Evolutionary conservation across 305 asterid species (phyloP).

Genomic region (Plantago coronopus): DNA sequence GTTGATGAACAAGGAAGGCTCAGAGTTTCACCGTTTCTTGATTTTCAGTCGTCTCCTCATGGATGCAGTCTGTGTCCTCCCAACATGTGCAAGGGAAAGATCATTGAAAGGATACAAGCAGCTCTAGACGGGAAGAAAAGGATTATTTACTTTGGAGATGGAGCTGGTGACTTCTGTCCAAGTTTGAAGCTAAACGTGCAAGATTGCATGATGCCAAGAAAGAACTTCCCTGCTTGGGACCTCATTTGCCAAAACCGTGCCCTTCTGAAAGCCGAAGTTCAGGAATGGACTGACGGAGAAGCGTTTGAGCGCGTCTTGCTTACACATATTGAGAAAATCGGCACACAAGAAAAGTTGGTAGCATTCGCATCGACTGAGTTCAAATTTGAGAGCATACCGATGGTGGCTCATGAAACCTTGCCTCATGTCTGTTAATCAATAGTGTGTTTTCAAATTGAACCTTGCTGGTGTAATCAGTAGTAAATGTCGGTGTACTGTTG

Average conservation of each 20-base stretch:
- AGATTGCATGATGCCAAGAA: no score
- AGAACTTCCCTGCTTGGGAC: conserved; percentile 71
- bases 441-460: no score
- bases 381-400: conserved; percentile 37
- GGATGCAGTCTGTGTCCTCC: conserved; percentile 72
- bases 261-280: conserved; percentile 46
- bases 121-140: conserved; percentile 18
- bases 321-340: conserved; percentile 41
- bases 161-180: conserved; percentile 75
- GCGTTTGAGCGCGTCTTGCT: conserved; percentile 47
- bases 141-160: conserved; percentile 77
- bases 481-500: no score
- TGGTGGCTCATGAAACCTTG: conserved; percentile 38
- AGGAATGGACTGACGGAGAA: conserved; percentile 68
- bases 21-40: conserved; percentile 59
- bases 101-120: conserved; percentile 1
- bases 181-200: conserved; percentile 56
- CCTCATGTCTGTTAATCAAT: conserved; percentile 32
- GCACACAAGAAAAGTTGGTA: conserved; percentile 25
- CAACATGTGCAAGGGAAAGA: conserved; percentile 93
- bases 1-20: conserved; percentile 57
- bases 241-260: conserved; percentile 45
- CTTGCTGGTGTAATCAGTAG: no score
- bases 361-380: no score
- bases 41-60: conserved; percentile 53